These are phyloP conservation scores for Melampsora americana DNA, from an alignment of 1,284 basidiomycete species.

Conservation along the genomic window DNA sequence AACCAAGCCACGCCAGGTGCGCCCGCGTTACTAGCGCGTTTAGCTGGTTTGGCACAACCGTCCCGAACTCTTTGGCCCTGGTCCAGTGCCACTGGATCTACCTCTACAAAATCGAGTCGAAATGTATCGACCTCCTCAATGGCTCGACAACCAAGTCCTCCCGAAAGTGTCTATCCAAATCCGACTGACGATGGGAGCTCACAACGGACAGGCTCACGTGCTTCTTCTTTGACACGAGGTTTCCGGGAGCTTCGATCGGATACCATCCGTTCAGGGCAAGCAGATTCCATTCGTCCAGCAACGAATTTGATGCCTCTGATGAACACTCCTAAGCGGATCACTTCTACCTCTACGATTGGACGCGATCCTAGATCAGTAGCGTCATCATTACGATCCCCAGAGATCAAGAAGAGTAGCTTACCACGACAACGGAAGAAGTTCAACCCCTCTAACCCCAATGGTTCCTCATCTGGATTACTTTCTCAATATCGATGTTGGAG, in stretches of 20 bases:
- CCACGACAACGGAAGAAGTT: slow-evolving; percentile 57
- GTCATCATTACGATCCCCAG: slow-evolving; percentile 46
- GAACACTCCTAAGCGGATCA: slow-evolving; percentile 21
- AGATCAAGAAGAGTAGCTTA: slow-evolving; percentile 26
- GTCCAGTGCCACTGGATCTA: not conserved
- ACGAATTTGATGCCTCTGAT: slow-evolving; percentile 45
- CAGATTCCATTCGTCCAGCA: slow-evolving; percentile 36
- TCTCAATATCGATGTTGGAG: slow-evolving; percentile 79
- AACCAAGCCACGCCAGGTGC: slow-evolving; percentile 25
- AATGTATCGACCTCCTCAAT: not conserved
- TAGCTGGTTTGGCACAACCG: slow-evolving; percentile 30
- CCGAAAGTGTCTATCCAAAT: not conserved
- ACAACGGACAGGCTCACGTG: not conserved
- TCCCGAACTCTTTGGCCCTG: slow-evolving; percentile 43
- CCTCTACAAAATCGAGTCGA: not conserved
- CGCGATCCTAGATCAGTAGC: slow-evolving; percentile 30
- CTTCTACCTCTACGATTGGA: slow-evolving; percentile 41
- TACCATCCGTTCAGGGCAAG: slow-evolving; percentile 20
- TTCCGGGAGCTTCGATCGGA: slow-evolving; percentile 29
- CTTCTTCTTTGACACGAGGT: slow-evolving; percentile 12
- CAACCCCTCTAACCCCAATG: slow-evolving; percentile 59
- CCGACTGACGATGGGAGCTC: not conserved
- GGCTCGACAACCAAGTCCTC: slow-evolving; percentile 28
- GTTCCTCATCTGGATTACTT: slow-evolving; percentile 46
- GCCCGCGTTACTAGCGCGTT: slow-evolving; percentile 34